A percentile compares a stretch with the other conserved stretches of the same genome.
These are phyloP conservation scores for Lentinula boryana DNA, from an alignment of 768 basidiomycete species.

Conservation along the genomic window DNA sequence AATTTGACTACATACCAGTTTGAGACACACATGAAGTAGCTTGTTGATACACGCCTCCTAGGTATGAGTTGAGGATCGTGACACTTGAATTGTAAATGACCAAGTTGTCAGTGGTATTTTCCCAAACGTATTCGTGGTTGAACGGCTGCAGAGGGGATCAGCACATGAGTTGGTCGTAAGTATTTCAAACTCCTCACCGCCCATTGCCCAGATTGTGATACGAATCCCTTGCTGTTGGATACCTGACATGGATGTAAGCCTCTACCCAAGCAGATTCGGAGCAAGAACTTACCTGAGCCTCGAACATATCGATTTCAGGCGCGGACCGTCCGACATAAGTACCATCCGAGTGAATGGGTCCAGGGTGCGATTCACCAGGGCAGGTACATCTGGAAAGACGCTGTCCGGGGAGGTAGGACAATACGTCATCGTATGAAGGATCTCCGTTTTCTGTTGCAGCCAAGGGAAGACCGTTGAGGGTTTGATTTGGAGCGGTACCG, in stretches of 20 bases:
- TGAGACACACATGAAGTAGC: slow-evolving; percentile 28
- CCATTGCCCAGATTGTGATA: slow-evolving; percentile 51
- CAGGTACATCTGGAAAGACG: slow-evolving; percentile 56
- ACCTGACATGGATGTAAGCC: slow-evolving; percentile 4
- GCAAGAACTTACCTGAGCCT: slow-evolving; percentile 34
- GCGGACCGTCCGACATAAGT: slow-evolving; percentile 46
- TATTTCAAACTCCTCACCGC: slow-evolving; percentile 18
- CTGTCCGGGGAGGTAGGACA: slow-evolving; percentile 51
- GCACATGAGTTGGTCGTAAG: background rate
- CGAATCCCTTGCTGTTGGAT: slow-evolving; percentile 16
- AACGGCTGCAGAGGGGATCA: slow-evolving; percentile 29
- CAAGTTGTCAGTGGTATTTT: slow-evolving; percentile 26
- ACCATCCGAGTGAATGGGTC: slow-evolving; percentile 41
- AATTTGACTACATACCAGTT: slow-evolving; percentile 20
- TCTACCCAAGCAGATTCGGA: slow-evolving; percentile 7
- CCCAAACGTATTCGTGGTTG: slow-evolving; percentile 35
- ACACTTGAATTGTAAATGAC: slow-evolving; percentile 23
- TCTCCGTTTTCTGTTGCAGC: slow-evolving; percentile 29
- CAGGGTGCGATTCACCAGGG: slow-evolving; percentile 50
- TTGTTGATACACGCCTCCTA: slow-evolving; percentile 39
- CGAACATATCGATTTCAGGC: slow-evolving; percentile 58
- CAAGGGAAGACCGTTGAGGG: slow-evolving; percentile 35
- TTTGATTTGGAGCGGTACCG: slow-evolving; percentile 51
- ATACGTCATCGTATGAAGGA: slow-evolving; percentile 17
- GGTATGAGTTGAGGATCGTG: slow-evolving; percentile 34